These are phyloP conservation scores for Trypanosoma platydactyli DNA, from an alignment of 208 protist genomes.

Conservation along the genomic window DNA sequence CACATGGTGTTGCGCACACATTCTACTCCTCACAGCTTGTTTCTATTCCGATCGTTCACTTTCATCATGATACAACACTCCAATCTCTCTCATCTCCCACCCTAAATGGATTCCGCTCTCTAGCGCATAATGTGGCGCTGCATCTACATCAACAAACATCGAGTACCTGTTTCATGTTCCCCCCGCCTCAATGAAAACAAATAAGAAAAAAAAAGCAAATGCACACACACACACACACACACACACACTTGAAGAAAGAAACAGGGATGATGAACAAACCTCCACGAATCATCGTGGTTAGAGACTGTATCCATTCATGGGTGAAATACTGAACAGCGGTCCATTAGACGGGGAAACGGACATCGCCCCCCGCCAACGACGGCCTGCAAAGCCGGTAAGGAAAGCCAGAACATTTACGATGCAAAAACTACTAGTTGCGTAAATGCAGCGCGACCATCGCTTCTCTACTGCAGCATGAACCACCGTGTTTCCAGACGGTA, in stretches of 20 bases:
- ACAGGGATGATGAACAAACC: no score
- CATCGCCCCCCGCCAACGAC: slow-evolving; percentile 57
- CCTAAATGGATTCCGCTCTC: no score
- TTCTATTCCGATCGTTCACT: not conserved
- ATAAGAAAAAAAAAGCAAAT: no score
- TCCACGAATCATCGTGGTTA: not conserved
- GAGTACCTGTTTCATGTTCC: not conserved
- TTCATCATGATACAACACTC: not conserved
- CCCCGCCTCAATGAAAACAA: no score
- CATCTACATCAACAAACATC: no score
- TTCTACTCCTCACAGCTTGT: no score
- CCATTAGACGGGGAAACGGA: slow-evolving; percentile 51
- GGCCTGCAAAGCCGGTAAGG: slow-evolving; percentile 28
- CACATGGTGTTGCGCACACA: no score
- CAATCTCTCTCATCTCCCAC: no score
- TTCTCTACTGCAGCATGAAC: not conserved
- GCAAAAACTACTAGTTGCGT: slow-evolving; percentile 33
- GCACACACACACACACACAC: slow-evolving; percentile 6
- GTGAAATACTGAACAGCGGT: slow-evolving; percentile 35
- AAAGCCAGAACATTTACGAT: slow-evolving; percentile 43
- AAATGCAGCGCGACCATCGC: slow-evolving; percentile 36
- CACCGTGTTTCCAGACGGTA: not conserved
- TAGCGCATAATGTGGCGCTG: no score
- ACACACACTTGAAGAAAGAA: not conserved
- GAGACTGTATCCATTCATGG: slow-evolving; percentile 2